Evolutionary conservation across 2,329 filamentous ascomycete species (phyloP).

Genomic region (Akanthomyces muscarius): DNA sequence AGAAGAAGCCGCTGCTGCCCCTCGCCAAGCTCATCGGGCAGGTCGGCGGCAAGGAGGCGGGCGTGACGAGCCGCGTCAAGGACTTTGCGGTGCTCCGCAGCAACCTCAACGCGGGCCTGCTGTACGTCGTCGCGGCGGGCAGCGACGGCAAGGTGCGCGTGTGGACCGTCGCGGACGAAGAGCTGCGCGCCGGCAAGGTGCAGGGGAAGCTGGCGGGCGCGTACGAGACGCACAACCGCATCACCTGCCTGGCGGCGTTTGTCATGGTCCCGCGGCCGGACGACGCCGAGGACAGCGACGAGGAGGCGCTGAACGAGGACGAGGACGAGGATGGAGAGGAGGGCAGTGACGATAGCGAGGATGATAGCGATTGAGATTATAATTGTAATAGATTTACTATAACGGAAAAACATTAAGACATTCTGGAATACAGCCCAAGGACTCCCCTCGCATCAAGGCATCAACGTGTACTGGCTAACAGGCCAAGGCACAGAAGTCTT

Average conservation of each 20-base stretch:
- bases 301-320: slow-evolving; percentile 35
- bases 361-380: slow-evolving; percentile 25
- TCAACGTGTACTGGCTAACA: no score
- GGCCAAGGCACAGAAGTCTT: no score
- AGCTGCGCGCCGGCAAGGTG: slow-evolving; percentile 34
- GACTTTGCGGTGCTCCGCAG: slow-evolving; percentile 69
- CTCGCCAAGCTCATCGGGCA: slow-evolving; percentile 68
- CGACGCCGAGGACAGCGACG: slow-evolving; percentile 56
- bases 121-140: slow-evolving; percentile 67
- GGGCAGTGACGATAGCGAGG: slow-evolving; percentile 34
- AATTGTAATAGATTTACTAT: neutral
- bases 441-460: no score
- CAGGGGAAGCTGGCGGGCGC: slow-evolving; percentile 67
- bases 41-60: slow-evolving; percentile 68
- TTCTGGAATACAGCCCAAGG: no score
- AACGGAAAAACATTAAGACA: neutral
- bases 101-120: slow-evolving; percentile 34
- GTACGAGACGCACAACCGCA: slow-evolving; percentile 81
- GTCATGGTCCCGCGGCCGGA: slow-evolving; percentile 70
- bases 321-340: slow-evolving; percentile 32
- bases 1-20: slow-evolving; percentile 34
- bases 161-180: slow-evolving; percentile 57
- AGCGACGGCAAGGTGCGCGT: slow-evolving; percentile 83
- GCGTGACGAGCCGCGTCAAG: slow-evolving; percentile 73
- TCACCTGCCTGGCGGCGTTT: slow-evolving; percentile 85